Evolutionary conservation across 2,329 filamentous ascomycete species (phyloP).

Genomic region (Alternaria hordeiaustralica): DNA sequence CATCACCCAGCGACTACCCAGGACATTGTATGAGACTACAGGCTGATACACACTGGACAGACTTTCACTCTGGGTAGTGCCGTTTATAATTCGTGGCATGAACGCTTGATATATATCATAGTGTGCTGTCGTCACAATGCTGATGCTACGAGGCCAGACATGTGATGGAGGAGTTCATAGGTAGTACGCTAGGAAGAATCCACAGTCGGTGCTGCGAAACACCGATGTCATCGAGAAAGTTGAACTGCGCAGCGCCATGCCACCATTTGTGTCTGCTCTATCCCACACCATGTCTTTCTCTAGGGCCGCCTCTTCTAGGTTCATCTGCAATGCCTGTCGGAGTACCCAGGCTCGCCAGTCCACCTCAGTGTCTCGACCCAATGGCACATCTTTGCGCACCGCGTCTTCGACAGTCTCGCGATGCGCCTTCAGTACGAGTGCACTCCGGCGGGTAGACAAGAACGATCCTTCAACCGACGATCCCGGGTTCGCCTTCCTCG

Average conservation of each 20-base stretch:
- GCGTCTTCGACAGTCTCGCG: constrained; percentile 10
- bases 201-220: constrained; percentile 1
- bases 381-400: constrained; percentile 12
- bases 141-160: background rate
- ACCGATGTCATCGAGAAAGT: constrained; percentile 12
- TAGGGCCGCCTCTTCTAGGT: constrained; percentile 26
- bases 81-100: background rate
- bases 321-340: constrained; percentile 35
- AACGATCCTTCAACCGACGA: constrained; percentile 17
- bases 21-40: too few relatives aligned
- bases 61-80: background rate
- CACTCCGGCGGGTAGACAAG: constrained; percentile 17
- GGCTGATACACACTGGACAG: too few relatives aligned
- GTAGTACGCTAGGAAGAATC: background rate
- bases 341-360: constrained; percentile 10
- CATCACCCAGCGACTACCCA: background rate
- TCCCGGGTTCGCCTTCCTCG: constrained; percentile 21
- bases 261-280: background rate
- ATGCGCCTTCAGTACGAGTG: constrained; percentile 31
- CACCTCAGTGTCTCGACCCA: background rate
- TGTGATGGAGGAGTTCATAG: background rate
- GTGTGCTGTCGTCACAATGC: background rate
- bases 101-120: too few relatives aligned
- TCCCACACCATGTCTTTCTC: constrained; percentile 30
- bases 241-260: background rate